Evolutionary conservation across 306 rosid genomes (phyloP), one percentile per base, ranked within the genome.

Genomic region (Styphnolobium japonicum): DNA sequence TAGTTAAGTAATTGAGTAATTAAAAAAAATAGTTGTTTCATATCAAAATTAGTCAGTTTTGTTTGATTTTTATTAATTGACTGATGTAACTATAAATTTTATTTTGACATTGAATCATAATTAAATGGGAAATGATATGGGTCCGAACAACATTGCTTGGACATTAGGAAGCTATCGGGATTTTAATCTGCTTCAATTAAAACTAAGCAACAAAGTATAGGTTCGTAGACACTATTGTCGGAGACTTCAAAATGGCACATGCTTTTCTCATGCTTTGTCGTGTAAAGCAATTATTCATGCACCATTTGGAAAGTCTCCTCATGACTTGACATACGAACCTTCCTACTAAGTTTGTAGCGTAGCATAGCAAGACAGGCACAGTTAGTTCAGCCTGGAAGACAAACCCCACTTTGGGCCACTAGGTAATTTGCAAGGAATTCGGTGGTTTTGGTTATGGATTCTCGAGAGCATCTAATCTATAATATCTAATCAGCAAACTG

Each of bases 221-320:
- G 23, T 64, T 43, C 40, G 12, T 14, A 63, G 51, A 66, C 76
- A 73, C 58, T 21, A 19, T 55, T 66, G 77, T 49, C 61, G 60
- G 39, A 64, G 19, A 58, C 6, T 18, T 46, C 0, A 67, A 51
- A 74, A 51, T 16, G 34, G 75, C 65, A 68, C 84, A 75, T 74
- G 84, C 58, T 31, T 16, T 4, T 21, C 84, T 79, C 81, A 84
- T 68, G 87, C 52, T 16, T 62, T 80, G 82, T 48, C 72, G 29
- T 53, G 36, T 18, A 21, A 75, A 67, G 69, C 64, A 63, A 78
- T 51, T 3, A 67, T 84, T 79, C 78, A 67, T 60, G 78, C 57
- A 73, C 53, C 40, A 19, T 4, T 27, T 9, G 5, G 7, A 40
- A 33, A 43, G 60, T 45, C 37, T 14, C 19, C 34, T 58, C 75